A percentile compares a stretch with the other conserved stretches of the same genome.
Evolutionary conservation across 1,284 basidiomycete species (phyloP).

Genomic region (Boletus putidus): DNA sequence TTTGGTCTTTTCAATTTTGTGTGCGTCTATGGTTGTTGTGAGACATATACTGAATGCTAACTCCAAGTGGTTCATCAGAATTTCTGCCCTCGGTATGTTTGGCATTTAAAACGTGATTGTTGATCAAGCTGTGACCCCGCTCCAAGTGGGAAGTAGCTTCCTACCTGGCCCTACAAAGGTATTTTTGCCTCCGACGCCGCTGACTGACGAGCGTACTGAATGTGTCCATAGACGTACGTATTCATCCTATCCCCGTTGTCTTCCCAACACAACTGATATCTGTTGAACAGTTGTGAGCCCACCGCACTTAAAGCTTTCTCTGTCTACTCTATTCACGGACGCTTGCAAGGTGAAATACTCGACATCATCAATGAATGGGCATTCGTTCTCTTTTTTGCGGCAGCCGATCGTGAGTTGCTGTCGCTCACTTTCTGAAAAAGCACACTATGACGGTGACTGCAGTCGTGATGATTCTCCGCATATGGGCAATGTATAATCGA

Average conservation of each 20-base stretch:
- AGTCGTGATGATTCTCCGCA: background rate
- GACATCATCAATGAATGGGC: background rate
- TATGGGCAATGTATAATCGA: background rate
- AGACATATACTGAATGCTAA: background rate
- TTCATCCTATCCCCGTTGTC: background rate
- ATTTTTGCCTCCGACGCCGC: background rate
- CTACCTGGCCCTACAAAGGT: background rate
- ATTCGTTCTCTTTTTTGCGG: background rate
- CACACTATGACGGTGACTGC: background rate
- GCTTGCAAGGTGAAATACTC: background rate
- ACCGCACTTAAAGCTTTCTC: no score
- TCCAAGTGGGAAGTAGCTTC: background rate
- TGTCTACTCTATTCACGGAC: background rate
- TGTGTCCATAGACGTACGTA: background rate
- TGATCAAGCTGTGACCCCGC: background rate
- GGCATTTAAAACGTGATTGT: background rate
- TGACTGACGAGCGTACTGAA: background rate
- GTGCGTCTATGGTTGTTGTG: background rate
- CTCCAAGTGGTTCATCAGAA: background rate
- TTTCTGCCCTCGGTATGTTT: background rate
- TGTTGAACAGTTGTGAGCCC: background rate
- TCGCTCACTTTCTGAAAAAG: background rate
- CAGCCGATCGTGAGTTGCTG: background rate
- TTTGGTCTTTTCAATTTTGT: background rate
- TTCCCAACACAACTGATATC: background rate